A percentile compares a stretch with the other conserved stretches of the same genome.
phyloP scores from a whole-genome alignment of 1,284 basidiomycete genomes.

The Retiboletus flavoniger region DNA sequence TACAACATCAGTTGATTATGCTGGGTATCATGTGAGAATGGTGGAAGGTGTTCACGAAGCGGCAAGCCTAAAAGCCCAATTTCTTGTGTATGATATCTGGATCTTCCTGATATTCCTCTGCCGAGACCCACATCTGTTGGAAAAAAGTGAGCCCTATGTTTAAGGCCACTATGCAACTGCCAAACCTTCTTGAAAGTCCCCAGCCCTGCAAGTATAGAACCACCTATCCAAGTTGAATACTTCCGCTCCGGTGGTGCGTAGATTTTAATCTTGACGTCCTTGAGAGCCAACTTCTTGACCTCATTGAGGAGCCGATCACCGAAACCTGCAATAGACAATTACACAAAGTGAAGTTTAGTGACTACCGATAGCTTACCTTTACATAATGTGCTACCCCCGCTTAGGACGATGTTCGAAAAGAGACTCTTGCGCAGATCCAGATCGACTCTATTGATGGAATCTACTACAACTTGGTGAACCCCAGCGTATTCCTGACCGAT shows the following conservation, averaged over 20 bases:
- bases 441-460: slow-evolving; percentile 84
- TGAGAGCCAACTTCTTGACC: slow-evolving; percentile 94
- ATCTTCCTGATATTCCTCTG: slow-evolving; percentile 99
- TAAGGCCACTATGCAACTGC: slow-evolving; percentile 1
- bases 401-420: slow-evolving; percentile 96
- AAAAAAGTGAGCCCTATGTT: slow-evolving; percentile 8
- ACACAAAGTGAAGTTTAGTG: slow-evolving; percentile 8
- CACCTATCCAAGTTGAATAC: slow-evolving; percentile 99
- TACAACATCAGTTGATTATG: slow-evolving; percentile 32
- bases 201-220: slow-evolving; percentile 91
- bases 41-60: slow-evolving; percentile 4
- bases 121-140: slow-evolving; percentile 94
- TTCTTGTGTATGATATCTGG: slow-evolving; percentile 97
- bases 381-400: slow-evolving; percentile 94
- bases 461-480: slow-evolving; percentile 93
- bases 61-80: slow-evolving; percentile 59
- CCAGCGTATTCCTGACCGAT: slow-evolving; percentile 96
- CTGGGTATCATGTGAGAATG: slow-evolving; percentile 33
- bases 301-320: slow-evolving; percentile 95
- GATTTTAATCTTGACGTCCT: slow-evolving; percentile 99
- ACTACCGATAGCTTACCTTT: slow-evolving; percentile 56
- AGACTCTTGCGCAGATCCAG: slow-evolving; percentile 92
- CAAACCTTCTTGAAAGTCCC: slow-evolving; percentile 96
- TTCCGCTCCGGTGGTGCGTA: slow-evolving; percentile 99
- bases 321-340: slow-evolving; percentile 62